Evolutionary conservation across 345 rosid species (phyloP), one percentile per base, ranked within the genome.

Genomic region (Brassica carinata): DNA sequence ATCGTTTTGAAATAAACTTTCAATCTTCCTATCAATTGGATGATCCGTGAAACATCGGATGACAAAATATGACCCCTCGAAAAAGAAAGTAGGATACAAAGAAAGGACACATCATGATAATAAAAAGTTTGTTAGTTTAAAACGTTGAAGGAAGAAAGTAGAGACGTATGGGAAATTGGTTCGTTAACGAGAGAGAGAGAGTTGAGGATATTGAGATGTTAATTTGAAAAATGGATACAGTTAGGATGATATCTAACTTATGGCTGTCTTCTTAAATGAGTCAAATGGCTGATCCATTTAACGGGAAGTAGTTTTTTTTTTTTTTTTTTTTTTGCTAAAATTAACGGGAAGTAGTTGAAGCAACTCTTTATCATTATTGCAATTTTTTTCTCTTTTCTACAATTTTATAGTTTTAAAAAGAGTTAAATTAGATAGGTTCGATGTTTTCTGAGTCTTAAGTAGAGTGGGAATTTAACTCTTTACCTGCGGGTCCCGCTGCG

Each of bases 191-290:
- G 26, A 17, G 62, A 55, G 26, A 17, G 62, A 55, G 10, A 55
- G 62, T 55, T 55, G 23, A 55, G 4, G 62, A 55, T 17, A 23
- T 51, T 51, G 40, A 64, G 43, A 64, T 57, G 66, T 76, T 58
- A 26, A 69, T 53, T n/a, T 76, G 74, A 69, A 17, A 55, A 57
- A 34, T 15, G 65, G 51, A 58, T 14, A 31, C 19, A 15, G 74
- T 30, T 71, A n/a, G 8, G 74, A 78, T 34, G 43, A 23, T 63
- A 71, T 63, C 76, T 77, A 71, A 71, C 76, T 48, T 63, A 51
- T 78, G 65, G 71, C 76, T 78, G 76, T 71, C 71, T 64, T 78
- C 76, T 78, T 78, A 51, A 78, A 78, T 71, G 76, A 71, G 40
- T 77, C 81, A 77, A 63, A 51, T 64, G 71, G 71, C 65, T 71